phyloP scores from a whole-genome alignment of 805 yeast genomes.

The Yamadazyma insecticola region DNA sequence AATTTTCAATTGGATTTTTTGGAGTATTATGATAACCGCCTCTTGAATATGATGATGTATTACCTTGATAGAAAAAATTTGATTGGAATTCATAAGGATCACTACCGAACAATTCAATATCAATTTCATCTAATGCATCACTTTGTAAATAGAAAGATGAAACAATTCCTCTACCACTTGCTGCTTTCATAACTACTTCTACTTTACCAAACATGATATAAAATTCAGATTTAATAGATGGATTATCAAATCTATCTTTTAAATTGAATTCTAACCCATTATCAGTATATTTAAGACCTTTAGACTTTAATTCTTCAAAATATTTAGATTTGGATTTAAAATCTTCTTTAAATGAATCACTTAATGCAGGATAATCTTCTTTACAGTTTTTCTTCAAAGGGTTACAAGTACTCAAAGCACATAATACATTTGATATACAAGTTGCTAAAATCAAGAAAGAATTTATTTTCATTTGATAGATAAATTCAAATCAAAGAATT shows the following conservation, averaged over 20 bases:
- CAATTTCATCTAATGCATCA: slow-evolving; percentile 88
- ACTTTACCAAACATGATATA: slow-evolving; percentile 88
- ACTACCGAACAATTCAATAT: slow-evolving; percentile 82
- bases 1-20: slow-evolving; percentile 50
- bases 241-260: slow-evolving; percentile 65
- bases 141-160: slow-evolving; percentile 76
- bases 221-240: slow-evolving; percentile 70
- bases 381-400: slow-evolving; percentile 25
- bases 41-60: slow-evolving; percentile 71
- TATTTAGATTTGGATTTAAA: slow-evolving; percentile 18
- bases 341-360: slow-evolving; percentile 24
- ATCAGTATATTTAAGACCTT: slow-evolving; percentile 31
- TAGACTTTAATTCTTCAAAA: slow-evolving; percentile 14
- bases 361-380: slow-evolving; percentile 26
- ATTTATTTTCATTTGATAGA: neutral
- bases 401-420: slow-evolving; percentile 16
- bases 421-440: slow-evolving; percentile 1
- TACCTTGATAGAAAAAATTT: slow-evolving; percentile 78
- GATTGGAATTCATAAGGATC: slow-evolving; percentile 72
- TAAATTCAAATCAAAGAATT: slow-evolving; percentile 1
- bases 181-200: slow-evolving; percentile 67
- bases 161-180: slow-evolving; percentile 73
- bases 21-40: slow-evolving; percentile 64
- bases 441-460: slow-evolving; percentile 3
- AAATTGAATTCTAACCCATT: slow-evolving; percentile 65